Conservation (phyloP, 2,329 filamentous ascomycete species). For the Macrophomina tecta region DNA sequence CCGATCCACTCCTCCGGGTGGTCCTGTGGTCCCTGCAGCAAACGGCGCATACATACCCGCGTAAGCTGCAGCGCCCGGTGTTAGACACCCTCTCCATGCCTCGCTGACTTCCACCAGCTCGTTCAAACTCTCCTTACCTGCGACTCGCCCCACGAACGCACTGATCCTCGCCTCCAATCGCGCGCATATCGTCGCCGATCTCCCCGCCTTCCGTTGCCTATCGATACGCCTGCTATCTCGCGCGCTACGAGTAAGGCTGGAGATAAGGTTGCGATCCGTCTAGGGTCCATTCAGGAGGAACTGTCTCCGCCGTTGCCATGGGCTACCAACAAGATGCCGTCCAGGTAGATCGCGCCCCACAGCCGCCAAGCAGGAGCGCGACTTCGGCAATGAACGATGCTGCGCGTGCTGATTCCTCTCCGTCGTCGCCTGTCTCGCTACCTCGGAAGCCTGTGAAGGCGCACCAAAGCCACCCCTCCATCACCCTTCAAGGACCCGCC, state of each 20-base stretch:
- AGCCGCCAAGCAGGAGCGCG: background rate
- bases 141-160: slow-evolving; percentile 22
- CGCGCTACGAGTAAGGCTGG: slow-evolving; percentile 22
- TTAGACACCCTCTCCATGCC: slow-evolving; percentile 13
- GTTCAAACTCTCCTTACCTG: background rate
- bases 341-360: slow-evolving; percentile 32
- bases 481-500: slow-evolving; percentile 34
- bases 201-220: slow-evolving; percentile 1
- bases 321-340: slow-evolving; percentile 33
- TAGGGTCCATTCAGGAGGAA: slow-evolving; percentile 22
- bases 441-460: slow-evolving; percentile 17
- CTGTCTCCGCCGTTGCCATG: slow-evolving; percentile 35
- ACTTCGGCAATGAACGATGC: slow-evolving; percentile 29
- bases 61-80: slow-evolving; percentile 1
- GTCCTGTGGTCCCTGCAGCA: slow-evolving; percentile 23
- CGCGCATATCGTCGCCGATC: slow-evolving; percentile 25
- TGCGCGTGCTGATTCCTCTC: slow-evolving; percentile 38
- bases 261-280: slow-evolving; percentile 26
- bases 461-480: slow-evolving; percentile 31
- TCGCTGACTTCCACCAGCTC: slow-evolving; percentile 16
- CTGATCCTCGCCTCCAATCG: slow-evolving; percentile 19
- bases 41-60: slow-evolving; percentile 13
- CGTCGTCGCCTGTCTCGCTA: slow-evolving; percentile 30
- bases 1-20: slow-evolving; percentile 20
- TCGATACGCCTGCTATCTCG: slow-evolving; percentile 18